Evolutionary conservation across 2,329 filamentous ascomycete genomes (phyloP), one percentile per base, ranked within the genome.

Genomic region (Xylaria hypoxylon): DNA sequence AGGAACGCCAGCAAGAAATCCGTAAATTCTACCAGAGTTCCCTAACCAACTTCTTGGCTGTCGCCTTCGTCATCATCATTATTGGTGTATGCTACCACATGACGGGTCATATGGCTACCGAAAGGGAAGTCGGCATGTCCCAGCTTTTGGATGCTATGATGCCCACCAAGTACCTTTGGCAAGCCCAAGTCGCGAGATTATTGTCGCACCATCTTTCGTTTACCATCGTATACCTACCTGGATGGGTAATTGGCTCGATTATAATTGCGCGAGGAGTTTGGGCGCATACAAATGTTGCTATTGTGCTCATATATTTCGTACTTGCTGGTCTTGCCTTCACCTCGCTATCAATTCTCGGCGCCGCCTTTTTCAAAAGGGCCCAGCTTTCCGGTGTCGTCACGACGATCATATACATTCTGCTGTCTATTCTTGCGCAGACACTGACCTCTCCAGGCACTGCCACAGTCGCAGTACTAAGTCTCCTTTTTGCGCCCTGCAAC

Each of bases 91-190:
- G 90, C 42, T 97, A 97, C 77, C 94, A 97, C 74, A 83, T 97
- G 63, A 92, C 93, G 0, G 94, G 94, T 8, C 89, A 94, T 73
- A 90, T 97, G 77, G 94, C 94, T 7, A 89, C 90, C 1, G 94
- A 97, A 79, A 85, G 94, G 62, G 94, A 97, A 80, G 84, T 89
- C 17, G 94, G 94, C 64, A 96, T 97, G 86, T 92, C 92, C 4
- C 92, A 94, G 69, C 83, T 97, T 31, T 88, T 97, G 48, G 94
- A 97, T 79, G 91, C 93, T 61, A 97, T 97, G 93, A 94, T 96
- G 84, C 91, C 92, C 0, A 92, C 92, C 62, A 85, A 85, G 61
- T 85, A 85, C 55, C 83, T 87, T 48, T 96, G 93, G 92, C 85
- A 93, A 74, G 89, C 91, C 10, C 92, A 95, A 79, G 87, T 89